Evolutionary conservation across 306 rosid genomes (phyloP).

Genomic region (Cyclanthera cordifolia): DNA sequence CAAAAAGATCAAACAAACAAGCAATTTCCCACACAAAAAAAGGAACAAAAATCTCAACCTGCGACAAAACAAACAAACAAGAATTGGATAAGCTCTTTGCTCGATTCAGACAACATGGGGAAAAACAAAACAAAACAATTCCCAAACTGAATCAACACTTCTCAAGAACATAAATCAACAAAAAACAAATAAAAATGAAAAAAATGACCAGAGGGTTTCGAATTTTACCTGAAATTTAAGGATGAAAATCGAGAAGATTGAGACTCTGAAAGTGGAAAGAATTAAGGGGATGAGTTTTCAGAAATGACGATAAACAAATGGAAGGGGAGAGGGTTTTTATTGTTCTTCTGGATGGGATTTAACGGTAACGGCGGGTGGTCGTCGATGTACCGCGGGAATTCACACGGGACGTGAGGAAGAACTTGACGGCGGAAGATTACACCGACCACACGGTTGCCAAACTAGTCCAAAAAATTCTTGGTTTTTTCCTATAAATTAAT

Average conservation of each 20-base stretch:
- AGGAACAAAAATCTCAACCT: neutral
- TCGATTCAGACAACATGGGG: neutral
- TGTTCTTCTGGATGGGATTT: neutral
- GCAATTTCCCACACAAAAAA: neutral
- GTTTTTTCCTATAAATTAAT: neutral
- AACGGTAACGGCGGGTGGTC: constrained; percentile 8
- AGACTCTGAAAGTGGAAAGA: neutral
- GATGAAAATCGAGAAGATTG: neutral
- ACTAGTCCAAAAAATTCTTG: neutral
- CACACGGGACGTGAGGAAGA: neutral
- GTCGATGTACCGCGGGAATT: neutral
- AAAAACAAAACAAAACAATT: neutral
- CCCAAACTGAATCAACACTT: neutral
- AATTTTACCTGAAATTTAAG: neutral
- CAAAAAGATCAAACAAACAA: neutral
- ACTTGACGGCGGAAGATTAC: constrained; percentile 4
- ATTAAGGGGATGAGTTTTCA: neutral
- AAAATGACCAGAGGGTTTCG: neutral
- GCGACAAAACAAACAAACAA: neutral
- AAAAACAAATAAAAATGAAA: neutral
- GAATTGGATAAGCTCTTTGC: neutral
- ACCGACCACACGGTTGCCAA: constrained; percentile 8
- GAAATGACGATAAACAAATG: neutral
- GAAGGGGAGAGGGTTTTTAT: neutral
- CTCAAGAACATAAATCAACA: neutral